Conservation (phyloP, 2,329 filamentous ascomycete genomes). For the Cordyceps pruinosa region DNA sequence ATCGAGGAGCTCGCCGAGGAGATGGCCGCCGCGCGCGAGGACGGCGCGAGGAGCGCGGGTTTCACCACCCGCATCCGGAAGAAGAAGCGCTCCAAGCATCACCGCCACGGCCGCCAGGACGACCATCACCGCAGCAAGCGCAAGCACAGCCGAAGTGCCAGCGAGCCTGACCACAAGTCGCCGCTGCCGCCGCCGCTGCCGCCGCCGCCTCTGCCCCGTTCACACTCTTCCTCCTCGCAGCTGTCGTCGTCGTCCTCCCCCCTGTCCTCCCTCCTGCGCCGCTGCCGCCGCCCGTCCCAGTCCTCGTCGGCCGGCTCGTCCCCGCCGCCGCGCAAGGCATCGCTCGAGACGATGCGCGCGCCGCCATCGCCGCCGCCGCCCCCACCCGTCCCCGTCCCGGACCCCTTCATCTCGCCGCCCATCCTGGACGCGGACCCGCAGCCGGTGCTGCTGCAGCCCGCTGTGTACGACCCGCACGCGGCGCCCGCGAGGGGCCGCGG, state of each 20-base stretch:
- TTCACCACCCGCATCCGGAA: conserved; percentile 44
- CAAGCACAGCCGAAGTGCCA: conserved; percentile 22
- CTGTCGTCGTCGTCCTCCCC: conserved; percentile 5
- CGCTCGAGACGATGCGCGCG: conserved; percentile 20
- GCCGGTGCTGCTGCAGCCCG: conserved; percentile 50
- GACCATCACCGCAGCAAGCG: conserved; percentile 20
- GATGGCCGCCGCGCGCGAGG: conserved; percentile 26
- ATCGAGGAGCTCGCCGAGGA: conserved; percentile 28
- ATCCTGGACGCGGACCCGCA: conserved; percentile 42
- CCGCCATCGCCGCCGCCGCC: not conserved
- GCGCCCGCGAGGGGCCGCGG: conserved; percentile 11
- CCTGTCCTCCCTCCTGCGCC: conserved; percentile 14
- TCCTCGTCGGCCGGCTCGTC: conserved; percentile 1
- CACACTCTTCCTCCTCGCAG: conserved; percentile 14
- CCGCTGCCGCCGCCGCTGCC: conserved; percentile 9
- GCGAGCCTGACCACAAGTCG: conserved; percentile 19
- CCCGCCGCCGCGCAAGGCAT: conserved; percentile 17
- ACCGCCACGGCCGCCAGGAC: conserved; percentile 23
- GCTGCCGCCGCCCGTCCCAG: not conserved
- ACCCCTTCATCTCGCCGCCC: conserved; percentile 40
- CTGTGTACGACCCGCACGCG: conserved; percentile 44
- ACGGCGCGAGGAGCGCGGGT: conserved; percentile 24
- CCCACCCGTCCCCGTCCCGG: conserved; percentile 19
- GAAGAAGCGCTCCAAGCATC: conserved; percentile 33
- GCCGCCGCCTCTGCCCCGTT: conserved; percentile 12